Evolutionary conservation across 192 early-diverging fungal genomes (phyloP).

Genomic region (Coemansia brasiliensis): DNA sequence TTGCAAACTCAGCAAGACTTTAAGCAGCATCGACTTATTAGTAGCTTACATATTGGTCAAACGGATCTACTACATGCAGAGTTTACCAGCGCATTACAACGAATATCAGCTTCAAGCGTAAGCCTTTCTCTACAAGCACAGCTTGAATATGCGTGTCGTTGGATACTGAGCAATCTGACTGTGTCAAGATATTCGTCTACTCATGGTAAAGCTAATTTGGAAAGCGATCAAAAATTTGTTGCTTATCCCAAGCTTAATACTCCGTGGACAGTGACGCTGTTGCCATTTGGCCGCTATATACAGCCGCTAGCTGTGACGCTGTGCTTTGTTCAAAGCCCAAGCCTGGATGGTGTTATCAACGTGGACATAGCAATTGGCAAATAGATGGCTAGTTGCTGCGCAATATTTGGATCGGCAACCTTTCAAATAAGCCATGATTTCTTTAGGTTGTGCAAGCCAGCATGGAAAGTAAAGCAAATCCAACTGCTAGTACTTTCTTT

Average conservation of each 20-base stretch:
- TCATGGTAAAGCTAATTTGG: not conserved
- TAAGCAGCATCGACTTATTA: conserved; percentile 1
- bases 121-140: not conserved
- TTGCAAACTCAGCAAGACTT: not conserved
- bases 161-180: conserved; percentile 1
- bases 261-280: too few relatives aligned
- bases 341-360: too few relatives aligned
- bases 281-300: too few relatives aligned
- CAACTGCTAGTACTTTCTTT: too few relatives aligned
- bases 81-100: not conserved
- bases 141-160: not conserved
- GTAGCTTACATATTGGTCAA: conserved; percentile 4
- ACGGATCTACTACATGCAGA: not conserved
- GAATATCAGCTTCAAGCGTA: not conserved
- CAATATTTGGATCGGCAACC: too few relatives aligned
- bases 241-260: not conserved
- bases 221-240: not conserved
- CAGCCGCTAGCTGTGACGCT: too few relatives aligned
- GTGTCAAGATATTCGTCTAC: not conserved
- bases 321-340: too few relatives aligned
- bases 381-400: too few relatives aligned
- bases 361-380: too few relatives aligned
- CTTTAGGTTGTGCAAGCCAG: too few relatives aligned
- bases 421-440: too few relatives aligned
- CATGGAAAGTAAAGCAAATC: too few relatives aligned